Conservation (phyloP, 169 alveolate species). For the Eimeria acervulina region DNA sequence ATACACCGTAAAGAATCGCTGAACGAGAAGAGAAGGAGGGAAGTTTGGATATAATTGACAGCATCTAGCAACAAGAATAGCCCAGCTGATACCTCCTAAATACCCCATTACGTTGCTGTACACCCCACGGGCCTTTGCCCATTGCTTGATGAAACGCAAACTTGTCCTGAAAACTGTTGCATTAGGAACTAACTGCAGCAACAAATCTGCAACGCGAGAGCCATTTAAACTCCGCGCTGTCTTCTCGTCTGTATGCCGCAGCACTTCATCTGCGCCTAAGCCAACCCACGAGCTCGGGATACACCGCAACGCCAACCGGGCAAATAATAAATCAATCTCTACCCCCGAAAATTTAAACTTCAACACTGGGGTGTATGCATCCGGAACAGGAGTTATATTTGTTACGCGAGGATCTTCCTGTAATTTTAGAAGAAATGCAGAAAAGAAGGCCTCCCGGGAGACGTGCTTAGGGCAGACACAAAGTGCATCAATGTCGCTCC, state of each 20-base stretch:
- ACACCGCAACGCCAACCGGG: slow-evolving; percentile 93
- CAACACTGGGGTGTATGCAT: slow-evolving; percentile 98
- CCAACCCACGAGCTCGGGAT: slow-evolving; percentile 94
- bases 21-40: slow-evolving; percentile 94
- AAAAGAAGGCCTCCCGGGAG: slow-evolving; percentile 96
- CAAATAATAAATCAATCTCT: slow-evolving; percentile 98
- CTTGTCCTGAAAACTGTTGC: slow-evolving; percentile 95
- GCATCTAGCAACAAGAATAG: slow-evolving; percentile 98
- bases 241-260: slow-evolving; percentile 92
- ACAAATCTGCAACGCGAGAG: slow-evolving; percentile 97
- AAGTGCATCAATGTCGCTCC: slow-evolving; percentile 98
- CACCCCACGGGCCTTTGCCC: slow-evolving; percentile 99
- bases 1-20: slow-evolving; percentile 96
- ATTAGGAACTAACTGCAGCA: slow-evolving; percentile 96
- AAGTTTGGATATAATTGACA: slow-evolving; percentile 97
- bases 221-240: slow-evolving; percentile 97
- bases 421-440: slow-evolving; percentile 94
- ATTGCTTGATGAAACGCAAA: slow-evolving; percentile 97
- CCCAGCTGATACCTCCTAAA: slow-evolving; percentile 99
- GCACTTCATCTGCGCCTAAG: slow-evolving; percentile 91
- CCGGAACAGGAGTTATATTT: slow-evolving; percentile 97
- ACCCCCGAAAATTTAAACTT: slow-evolving; percentile 96
- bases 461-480: slow-evolving; percentile 98
- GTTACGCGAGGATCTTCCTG: slow-evolving; percentile 94
- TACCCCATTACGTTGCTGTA: slow-evolving; percentile 98